A percentile compares a stretch with the other conserved stretches of the same genome.
Conservation (phyloP, 164 flowering plant genomes). For the Piper longum region DNA sequence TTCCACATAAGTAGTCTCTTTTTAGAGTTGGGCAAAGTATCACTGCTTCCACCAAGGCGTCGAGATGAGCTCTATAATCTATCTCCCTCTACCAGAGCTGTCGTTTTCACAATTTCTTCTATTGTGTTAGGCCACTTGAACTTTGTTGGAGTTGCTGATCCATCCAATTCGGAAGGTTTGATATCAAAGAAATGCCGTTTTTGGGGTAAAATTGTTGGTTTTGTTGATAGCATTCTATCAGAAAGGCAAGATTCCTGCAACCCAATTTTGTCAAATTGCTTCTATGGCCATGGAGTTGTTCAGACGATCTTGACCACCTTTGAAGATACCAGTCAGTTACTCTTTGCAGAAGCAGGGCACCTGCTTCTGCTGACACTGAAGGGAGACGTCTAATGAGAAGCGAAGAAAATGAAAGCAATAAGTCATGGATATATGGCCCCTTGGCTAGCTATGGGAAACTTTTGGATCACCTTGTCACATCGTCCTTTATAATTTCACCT, state of each 20-base stretch:
- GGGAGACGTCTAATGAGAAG: conserved; percentile 21
- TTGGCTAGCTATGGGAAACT: conserved; percentile 78
- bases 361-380: conserved; percentile 28
- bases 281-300: conserved; percentile 85
- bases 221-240: conserved; percentile 58
- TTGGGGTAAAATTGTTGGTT: conserved; percentile 90
- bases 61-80: conserved; percentile 61
- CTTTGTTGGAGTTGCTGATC: conserved; percentile 46
- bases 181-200: conserved; percentile 76
- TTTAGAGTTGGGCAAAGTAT: conserved; percentile 60
- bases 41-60: conserved; percentile 65
- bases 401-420: conserved; percentile 38
- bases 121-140: conserved; percentile 59
- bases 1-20: conserved; percentile 47
- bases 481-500: conserved; percentile 81
- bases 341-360: conserved; percentile 40
- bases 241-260: conserved; percentile 83
- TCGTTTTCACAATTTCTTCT: conserved; percentile 65
- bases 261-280: conserved; percentile 66
- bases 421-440: conserved; percentile 62
- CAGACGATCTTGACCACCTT: conserved; percentile 82
- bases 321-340: conserved; percentile 89
- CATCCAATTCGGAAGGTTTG: conserved; percentile 36
- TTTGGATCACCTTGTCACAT: conserved; percentile 58
- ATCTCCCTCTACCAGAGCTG: conserved; percentile 60